A percentile compares a stretch with the other conserved stretches of the same genome.
These are phyloP conservation scores for Ogataea ganodermae DNA, from an alignment of 805 yeast genomes.

Conservation along the genomic window DNA sequence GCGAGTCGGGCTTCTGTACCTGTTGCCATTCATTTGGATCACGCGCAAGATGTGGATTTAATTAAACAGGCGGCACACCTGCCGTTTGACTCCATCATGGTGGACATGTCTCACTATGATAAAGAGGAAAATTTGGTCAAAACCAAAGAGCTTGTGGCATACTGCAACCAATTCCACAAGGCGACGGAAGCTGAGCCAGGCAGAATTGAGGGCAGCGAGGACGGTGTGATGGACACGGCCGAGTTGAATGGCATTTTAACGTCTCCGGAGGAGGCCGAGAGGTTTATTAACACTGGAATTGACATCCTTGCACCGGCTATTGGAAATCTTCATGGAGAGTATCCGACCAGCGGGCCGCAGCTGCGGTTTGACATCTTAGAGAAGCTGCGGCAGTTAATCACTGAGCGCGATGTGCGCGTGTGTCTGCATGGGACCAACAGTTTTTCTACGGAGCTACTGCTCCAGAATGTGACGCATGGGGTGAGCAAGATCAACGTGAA, in stretches of 20 bases:
- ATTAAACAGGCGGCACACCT: constrained; percentile 35
- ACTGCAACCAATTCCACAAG: constrained; percentile 32
- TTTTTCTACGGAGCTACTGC: constrained; percentile 32
- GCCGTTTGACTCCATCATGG: constrained; percentile 43
- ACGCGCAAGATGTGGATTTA: constrained; percentile 36
- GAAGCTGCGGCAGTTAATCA: constrained; percentile 24
- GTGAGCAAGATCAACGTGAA: constrained; percentile 38
- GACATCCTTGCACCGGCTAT: constrained; percentile 41
- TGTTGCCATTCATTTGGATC: constrained; percentile 39
- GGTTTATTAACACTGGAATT: constrained; percentile 37
- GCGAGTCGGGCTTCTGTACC: constrained; percentile 38
- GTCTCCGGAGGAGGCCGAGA: constrained; percentile 35
- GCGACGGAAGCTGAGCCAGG: constrained; percentile 43
- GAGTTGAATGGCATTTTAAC: constrained; percentile 36
- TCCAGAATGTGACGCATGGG: constrained; percentile 30
- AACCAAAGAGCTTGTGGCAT: constrained; percentile 34
- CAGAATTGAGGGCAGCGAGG: constrained; percentile 42
- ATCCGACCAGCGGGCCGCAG: constrained; percentile 38
- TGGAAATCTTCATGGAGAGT: constrained; percentile 42
- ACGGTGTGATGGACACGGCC: constrained; percentile 33
- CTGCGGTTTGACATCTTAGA: constrained; percentile 30
- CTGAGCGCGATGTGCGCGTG: constrained; percentile 25
- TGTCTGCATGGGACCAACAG: constrained; percentile 40
- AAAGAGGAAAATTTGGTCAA: constrained; percentile 35
- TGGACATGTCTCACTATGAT: constrained; percentile 41